phyloP scores from a whole-genome alignment of 495 filamentous ascomycete species.

The Aspergillus homomorphus region DNA sequence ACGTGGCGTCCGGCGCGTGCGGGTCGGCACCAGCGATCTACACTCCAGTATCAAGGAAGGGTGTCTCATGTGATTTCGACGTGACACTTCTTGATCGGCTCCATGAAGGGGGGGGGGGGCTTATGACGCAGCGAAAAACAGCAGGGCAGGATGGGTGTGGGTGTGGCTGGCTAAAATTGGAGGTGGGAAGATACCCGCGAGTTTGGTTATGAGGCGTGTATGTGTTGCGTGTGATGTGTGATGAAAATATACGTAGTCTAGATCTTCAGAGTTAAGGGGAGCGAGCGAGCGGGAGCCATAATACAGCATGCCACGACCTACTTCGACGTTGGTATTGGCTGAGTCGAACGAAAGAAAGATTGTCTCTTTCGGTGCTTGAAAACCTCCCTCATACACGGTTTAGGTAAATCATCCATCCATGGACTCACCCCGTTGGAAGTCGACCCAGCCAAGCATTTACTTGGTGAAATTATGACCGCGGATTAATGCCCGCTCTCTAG shows the following conservation, averaged over 20 bases:
- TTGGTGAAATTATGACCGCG: neutral
- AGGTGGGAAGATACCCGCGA: neutral
- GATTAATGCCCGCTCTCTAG: neutral
- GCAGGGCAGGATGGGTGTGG: too few species aligned
- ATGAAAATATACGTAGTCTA: neutral
- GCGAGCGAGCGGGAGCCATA: neutral
- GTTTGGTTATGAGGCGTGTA: neutral
- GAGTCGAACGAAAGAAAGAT: too few species aligned
- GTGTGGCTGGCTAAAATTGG: neutral
- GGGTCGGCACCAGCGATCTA: constrained; percentile 76
- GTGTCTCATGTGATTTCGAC: constrained; percentile 71
- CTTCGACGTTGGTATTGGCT: too few species aligned
- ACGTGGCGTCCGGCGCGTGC: constrained; percentile 58
- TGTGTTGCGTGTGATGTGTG: neutral
- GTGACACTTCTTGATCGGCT: too few species aligned
- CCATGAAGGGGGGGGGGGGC: too few species aligned
- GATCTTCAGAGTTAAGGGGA: neutral
- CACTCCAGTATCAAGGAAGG: constrained; percentile 88
- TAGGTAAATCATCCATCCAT: neutral
- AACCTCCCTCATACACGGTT: neutral
- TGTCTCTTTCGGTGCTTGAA: too few species aligned
- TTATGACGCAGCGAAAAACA: neutral
- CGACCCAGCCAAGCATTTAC: neutral
- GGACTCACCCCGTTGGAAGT: neutral
- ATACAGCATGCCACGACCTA: neutral